Evolutionary conservation across 768 basidiomycete genomes (phyloP).

Genomic region (Russula earlei): DNA sequence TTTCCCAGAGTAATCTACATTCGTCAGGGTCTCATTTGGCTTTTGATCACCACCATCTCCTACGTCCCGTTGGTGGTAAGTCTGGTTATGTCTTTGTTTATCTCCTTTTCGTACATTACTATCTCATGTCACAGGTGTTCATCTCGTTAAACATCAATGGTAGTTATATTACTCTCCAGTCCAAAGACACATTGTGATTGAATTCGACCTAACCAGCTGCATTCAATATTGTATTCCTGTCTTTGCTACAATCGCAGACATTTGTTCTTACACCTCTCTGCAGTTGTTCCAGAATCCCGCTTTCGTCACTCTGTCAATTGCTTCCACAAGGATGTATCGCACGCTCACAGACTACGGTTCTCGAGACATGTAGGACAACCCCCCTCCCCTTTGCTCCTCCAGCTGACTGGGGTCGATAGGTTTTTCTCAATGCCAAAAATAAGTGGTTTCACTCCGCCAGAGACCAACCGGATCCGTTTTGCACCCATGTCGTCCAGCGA

Average conservation of each 20-base stretch:
- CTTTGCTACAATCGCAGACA: background rate
- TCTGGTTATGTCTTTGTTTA: background rate
- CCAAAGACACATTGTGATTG: too few species aligned
- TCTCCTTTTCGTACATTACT: background rate
- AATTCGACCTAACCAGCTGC: background rate
- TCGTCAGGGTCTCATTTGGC: background rate
- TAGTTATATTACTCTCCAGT: background rate
- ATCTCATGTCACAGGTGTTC: background rate
- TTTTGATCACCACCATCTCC: background rate
- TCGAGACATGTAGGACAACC: background rate
- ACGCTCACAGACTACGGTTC: background rate
- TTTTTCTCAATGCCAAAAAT: too few species aligned
- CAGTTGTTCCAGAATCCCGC: background rate
- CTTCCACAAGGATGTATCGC: slow-evolving; percentile 1
- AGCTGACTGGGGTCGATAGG: background rate
- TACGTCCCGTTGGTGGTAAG: background rate
- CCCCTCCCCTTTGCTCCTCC: background rate
- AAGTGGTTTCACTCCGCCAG: too few species aligned
- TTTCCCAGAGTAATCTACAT: background rate
- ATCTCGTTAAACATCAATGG: slow-evolving; percentile 1
- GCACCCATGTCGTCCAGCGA: too few species aligned
- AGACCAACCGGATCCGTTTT: too few species aligned
- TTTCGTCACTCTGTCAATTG: background rate
- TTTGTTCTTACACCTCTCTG: background rate
- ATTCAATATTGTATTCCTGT: background rate